Evolutionary conservation across 352 stramenopile species (phyloP).

Genomic region (Phytophthora chlamydospora): DNA sequence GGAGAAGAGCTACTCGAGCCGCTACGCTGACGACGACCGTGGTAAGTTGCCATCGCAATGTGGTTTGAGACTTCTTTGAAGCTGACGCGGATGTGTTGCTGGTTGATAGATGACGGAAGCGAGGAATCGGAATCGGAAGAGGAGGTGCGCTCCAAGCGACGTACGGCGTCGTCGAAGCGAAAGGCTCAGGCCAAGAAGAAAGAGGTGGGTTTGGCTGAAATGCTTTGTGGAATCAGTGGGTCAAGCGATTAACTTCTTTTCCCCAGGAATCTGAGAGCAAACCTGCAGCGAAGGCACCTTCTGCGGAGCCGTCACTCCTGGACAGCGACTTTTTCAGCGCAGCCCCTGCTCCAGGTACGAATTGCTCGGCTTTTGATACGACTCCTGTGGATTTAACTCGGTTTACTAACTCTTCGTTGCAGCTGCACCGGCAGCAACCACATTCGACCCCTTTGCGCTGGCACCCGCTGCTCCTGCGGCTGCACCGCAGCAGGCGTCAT

Average conservation of each 20-base stretch:
- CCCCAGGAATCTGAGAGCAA: constrained; percentile 46
- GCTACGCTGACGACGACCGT: constrained; percentile 68
- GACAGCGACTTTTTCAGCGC: constrained; percentile 81
- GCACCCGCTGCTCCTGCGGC: constrained; percentile 32
- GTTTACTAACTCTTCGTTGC: constrained; percentile 7
- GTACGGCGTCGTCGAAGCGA: constrained; percentile 68
- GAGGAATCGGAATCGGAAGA: constrained; percentile 79
- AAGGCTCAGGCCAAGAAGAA: constrained; percentile 75
- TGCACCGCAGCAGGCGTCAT: constrained; percentile 34
- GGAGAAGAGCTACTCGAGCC: constrained; percentile 75
- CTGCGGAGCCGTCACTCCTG: constrained; percentile 68
- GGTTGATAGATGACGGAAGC: constrained; percentile 50
- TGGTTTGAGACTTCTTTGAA: neutral
- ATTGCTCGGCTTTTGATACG: constrained; percentile 8
- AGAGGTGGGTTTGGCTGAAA: constrained; percentile 40
- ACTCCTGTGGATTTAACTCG: neutral
- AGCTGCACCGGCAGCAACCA: constrained; percentile 38
- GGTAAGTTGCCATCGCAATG: constrained; percentile 15
- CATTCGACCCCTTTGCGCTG: constrained; percentile 77
- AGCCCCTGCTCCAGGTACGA: constrained; percentile 40
- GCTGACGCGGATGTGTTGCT: constrained; percentile 8
- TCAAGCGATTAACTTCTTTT: constrained; percentile 9
- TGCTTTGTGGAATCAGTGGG: neutral
- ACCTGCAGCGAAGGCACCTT: constrained; percentile 56
- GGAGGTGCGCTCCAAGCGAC: constrained; percentile 60